Conservation (phyloP, 805 yeast species). For the Cyberlindnera japonica region DNA sequence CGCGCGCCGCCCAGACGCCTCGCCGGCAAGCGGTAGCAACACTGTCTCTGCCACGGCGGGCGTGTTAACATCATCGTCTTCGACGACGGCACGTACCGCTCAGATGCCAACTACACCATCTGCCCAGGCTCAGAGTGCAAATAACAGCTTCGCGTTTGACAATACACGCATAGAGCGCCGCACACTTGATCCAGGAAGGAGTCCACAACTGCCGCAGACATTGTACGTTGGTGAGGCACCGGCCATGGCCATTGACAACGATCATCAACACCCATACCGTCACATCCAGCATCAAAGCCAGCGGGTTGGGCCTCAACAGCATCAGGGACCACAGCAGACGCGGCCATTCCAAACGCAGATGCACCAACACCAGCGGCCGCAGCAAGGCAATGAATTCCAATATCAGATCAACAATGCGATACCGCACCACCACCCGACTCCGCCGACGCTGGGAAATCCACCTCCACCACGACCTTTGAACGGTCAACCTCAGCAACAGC, state of each 20-base stretch:
- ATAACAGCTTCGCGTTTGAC: constrained; percentile 7
- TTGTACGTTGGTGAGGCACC: background rate
- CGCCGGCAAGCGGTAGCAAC: constrained; percentile 3
- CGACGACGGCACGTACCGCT: background rate
- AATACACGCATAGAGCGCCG: constrained; percentile 4
- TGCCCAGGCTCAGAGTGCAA: background rate
- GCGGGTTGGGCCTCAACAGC: constrained; percentile 1
- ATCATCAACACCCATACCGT: constrained; percentile 3
- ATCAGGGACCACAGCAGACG: constrained; percentile 5
- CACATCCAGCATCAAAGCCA: constrained; percentile 4
- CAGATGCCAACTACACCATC: background rate
- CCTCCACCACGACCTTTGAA: constrained; percentile 5
- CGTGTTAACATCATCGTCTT: background rate
- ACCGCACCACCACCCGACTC: background rate
- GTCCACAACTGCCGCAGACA: constrained; percentile 1
- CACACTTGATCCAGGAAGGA: constrained; percentile 10
- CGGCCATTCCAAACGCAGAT: background rate
- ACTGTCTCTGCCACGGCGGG: background rate
- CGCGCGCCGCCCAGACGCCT: constrained; percentile 23
- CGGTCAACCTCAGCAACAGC: constrained; percentile 10
- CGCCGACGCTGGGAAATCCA: constrained; percentile 1
- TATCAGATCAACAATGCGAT: constrained; percentile 1
- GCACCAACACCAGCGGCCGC: constrained; percentile 3
- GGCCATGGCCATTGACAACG: no score
- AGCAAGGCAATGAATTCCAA: constrained; percentile 6